Percentiles rank a stretch among this genome's conserved stretches.
Conservation (phyloP, 768 basidiomycete genomes). For the Mycena pura region DNA sequence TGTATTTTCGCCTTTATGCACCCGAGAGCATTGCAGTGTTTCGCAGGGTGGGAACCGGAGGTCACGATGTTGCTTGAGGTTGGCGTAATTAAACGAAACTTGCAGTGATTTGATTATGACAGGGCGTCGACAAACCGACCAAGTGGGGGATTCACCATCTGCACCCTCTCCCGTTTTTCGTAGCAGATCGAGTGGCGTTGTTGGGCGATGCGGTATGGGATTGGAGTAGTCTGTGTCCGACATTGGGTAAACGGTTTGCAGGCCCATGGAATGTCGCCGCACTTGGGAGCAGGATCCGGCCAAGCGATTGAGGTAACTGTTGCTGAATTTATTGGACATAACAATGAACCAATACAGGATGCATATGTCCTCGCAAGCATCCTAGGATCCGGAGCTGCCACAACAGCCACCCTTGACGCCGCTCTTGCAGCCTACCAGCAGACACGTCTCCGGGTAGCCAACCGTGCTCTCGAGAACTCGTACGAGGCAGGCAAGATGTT, state of each 20-base stretch:
- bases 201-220: constrained; percentile 53
- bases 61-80: constrained; percentile 38
- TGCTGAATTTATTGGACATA: neutral
- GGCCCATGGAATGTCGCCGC: constrained; percentile 39
- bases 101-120: neutral
- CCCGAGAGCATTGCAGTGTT: constrained; percentile 27
- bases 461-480: constrained; percentile 39
- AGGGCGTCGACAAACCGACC: constrained; percentile 41
- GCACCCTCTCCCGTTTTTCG: constrained; percentile 43
- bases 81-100: neutral
- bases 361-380: constrained; percentile 34
- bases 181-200: constrained; percentile 45
- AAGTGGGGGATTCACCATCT: constrained; percentile 49
- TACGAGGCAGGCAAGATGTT: constrained; percentile 45
- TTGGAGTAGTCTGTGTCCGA: too few species aligned
- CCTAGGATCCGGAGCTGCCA: constrained; percentile 29
- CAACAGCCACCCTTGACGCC: constrained; percentile 21
- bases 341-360: constrained; percentile 25
- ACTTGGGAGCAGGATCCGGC: constrained; percentile 37
- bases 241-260: constrained; percentile 27
- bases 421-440: constrained; percentile 41
- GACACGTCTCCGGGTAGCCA: constrained; percentile 43
- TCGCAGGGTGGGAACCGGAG: constrained; percentile 42
- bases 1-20: neutral
- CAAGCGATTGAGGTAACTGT: constrained; percentile 38